These are phyloP conservation scores for Plasmodium billcollinsi DNA, from an alignment of 169 alveolate genomes.

Conservation along the genomic window DNA sequence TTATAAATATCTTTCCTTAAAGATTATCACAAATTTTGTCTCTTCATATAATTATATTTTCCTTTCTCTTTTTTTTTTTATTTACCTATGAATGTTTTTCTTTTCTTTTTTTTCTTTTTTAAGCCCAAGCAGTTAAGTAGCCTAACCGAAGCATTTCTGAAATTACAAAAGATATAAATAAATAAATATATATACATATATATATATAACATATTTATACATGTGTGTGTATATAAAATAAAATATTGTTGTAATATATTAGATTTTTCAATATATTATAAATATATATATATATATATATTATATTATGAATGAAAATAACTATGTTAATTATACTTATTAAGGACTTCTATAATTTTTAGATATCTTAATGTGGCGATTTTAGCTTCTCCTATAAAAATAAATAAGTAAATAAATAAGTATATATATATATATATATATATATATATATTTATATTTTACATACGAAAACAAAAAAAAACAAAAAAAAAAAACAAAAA, in stretches of 20 bases:
- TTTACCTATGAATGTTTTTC: slow-evolving; percentile 27
- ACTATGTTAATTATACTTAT: slow-evolving; percentile 32
- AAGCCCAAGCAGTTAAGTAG: slow-evolving; percentile 55
- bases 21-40: no score
- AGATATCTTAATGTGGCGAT: slow-evolving; percentile 71
- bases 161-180: slow-evolving; percentile 7
- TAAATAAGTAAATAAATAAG: slow-evolving; percentile 8
- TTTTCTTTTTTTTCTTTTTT: slow-evolving; percentile 66
- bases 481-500: background rate
- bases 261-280: background rate
- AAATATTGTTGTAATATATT: background rate
- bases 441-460: background rate
- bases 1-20: no score
- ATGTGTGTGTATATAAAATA: background rate
- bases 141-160: slow-evolving; percentile 60
- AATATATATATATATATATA: background rate
- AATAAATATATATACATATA: background rate
- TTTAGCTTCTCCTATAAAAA: slow-evolving; percentile 68
- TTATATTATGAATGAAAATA: background rate
- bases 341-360: slow-evolving; percentile 74
- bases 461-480: background rate
- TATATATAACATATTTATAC: background rate
- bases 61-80: slow-evolving; percentile 3
- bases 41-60: no score
- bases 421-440: background rate